These are phyloP conservation scores for Penicillium coffeae DNA, from an alignment of 495 filamentous ascomycete genomes.

Conservation along the genomic window DNA sequence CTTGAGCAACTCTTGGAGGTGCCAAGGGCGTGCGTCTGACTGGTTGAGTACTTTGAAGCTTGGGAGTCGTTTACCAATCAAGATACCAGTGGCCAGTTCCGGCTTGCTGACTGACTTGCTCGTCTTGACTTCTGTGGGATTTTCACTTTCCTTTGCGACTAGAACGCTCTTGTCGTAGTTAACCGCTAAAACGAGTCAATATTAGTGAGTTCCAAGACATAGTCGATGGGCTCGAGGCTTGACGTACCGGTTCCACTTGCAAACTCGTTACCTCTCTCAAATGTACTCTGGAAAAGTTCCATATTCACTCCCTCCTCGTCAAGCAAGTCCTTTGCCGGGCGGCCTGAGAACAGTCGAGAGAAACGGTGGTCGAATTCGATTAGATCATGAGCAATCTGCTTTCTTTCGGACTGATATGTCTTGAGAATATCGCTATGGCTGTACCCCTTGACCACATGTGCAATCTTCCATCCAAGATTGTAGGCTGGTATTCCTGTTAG, in stretches of 20 bases:
- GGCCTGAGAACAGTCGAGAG: conserved; percentile 45
- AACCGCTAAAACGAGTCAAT: background rate
- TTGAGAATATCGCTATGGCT: conserved; percentile 48
- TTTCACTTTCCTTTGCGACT: background rate
- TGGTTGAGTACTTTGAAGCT: conserved; percentile 55
- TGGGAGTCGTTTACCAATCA: conserved; percentile 49
- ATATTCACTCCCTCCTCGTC: conserved; percentile 44
- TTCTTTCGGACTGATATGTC: conserved; percentile 60
- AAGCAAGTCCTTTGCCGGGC: conserved; percentile 29
- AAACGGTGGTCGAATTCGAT: conserved; percentile 62
- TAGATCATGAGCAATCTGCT: conserved; percentile 59
- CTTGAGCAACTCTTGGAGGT: conserved; percentile 42
- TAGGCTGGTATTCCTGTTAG: conserved; percentile 38
- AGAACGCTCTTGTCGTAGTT: background rate
- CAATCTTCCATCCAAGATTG: conserved; percentile 75
- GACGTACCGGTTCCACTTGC: conserved; percentile 34
- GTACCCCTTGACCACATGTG: conserved; percentile 53
- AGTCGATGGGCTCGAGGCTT: background rate
- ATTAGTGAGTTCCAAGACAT: background rate
- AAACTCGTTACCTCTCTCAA: conserved; percentile 36
- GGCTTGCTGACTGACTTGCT: conserved; percentile 26
- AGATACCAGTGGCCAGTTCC: conserved; percentile 36
- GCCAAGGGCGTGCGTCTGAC: conserved; percentile 53
- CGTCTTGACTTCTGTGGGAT: too few species aligned
- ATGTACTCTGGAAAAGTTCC: conserved; percentile 45